phyloP scores from a whole-genome alignment of 2,329 filamentous ascomycete genomes.

The Exophiala calicioides region DNA sequence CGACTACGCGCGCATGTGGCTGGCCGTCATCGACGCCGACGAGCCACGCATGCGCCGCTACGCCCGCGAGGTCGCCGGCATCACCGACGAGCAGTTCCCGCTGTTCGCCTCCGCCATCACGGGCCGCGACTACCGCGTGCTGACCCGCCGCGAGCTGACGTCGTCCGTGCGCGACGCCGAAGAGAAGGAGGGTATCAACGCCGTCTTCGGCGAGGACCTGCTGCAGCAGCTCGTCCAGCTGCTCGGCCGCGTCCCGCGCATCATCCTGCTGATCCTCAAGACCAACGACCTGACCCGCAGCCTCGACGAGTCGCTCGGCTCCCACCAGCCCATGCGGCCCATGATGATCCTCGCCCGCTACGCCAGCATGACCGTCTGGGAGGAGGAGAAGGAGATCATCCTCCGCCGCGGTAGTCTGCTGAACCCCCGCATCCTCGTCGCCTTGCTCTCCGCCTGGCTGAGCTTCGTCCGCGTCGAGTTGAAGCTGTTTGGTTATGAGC shows the following conservation, averaged over 20 bases:
- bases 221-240: slow-evolving; percentile 85
- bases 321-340: slow-evolving; percentile 59
- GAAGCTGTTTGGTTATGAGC: slow-evolving; percentile 61
- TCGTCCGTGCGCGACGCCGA: slow-evolving; percentile 62
- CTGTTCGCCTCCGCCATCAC: slow-evolving; percentile 96
- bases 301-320: slow-evolving; percentile 76
- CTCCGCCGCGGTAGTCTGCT: slow-evolving; percentile 52
- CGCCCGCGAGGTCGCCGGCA: slow-evolving; percentile 82
- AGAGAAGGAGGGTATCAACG: slow-evolving; percentile 85
- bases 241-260: slow-evolving; percentile 81
- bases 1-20: slow-evolving; percentile 95
- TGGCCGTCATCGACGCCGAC: slow-evolving; percentile 89
- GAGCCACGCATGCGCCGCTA: slow-evolving; percentile 84
- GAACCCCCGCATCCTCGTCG: slow-evolving; percentile 54
- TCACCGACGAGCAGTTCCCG: slow-evolving; percentile 86
- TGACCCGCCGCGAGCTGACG: slow-evolving; percentile 58
- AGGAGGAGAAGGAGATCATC: slow-evolving; percentile 58
- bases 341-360: slow-evolving; percentile 67
- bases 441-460: slow-evolving; percentile 54
- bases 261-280: slow-evolving; percentile 94
- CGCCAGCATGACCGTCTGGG: slow-evolving; percentile 62
- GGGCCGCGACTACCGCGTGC: slow-evolving; percentile 80
- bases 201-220: slow-evolving; percentile 82
- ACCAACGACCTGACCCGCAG: slow-evolving; percentile 95
- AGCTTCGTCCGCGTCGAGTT: slow-evolving; percentile 58